Evolutionary conservation across 2,329 filamentous ascomycete species (phyloP), one percentile per base, ranked within the genome.

Genomic region (Alternaria gansuensis): DNA sequence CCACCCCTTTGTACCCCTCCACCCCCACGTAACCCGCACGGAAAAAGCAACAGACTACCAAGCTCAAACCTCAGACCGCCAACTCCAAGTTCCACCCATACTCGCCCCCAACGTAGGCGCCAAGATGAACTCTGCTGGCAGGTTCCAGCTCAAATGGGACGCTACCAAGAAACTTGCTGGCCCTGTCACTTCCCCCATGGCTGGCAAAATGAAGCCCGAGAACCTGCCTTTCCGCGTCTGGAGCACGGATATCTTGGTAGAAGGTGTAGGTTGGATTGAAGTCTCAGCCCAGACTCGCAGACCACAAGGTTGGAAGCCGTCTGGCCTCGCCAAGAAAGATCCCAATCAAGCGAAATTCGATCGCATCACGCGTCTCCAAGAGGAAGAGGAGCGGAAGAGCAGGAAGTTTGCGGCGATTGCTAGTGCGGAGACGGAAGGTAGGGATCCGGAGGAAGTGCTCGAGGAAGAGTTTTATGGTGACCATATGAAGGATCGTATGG

Each of bases 201-300:
- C 86, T 2, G 84, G 84, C 43, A 87, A 84, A 37, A 81, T 89
- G 44, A 87, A 85, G 55, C 84, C 90, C 0, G 87, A 91, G 2
- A 80, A 83, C 14, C 81, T 98, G 4, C 92, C 93, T 0, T 99
- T 93, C 77, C 85, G 86, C 13, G 87, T 98, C 2, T 83, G 95
- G 60, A 87, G 90, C 8, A 85, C 89, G 0, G 96, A 99, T 73
- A 87, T 99, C 24, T 81, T 99, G 13, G 88, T 99, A 49, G 94
- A 98, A 75, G 93, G 95, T 2, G 89, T 93, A 26, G 95, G 95
- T 7, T 99, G 96, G 91, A 85, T 99, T 2, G 95, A 99, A 78
- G 77, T 99, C 39, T 88, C 88, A 0, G 89, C 89, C 3, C 94
- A 99, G 78, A 87, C 96, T 9, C 87, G 94, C 1, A 72, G 70